Conservation (phyloP, 257 asterid genomes). For the Nicotiana knightiana region DNA sequence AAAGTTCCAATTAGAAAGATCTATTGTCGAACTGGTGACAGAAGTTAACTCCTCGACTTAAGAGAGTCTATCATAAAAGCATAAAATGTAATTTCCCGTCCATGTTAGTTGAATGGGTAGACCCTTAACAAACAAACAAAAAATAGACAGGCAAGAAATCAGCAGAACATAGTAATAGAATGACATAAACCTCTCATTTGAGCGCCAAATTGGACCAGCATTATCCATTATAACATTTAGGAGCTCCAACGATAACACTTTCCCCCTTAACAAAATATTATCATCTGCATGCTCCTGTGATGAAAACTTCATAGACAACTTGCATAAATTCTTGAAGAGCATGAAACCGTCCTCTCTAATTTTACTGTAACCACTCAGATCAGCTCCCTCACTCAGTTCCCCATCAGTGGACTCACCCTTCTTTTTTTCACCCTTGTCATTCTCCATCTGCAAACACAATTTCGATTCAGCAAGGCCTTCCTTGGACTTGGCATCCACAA, state of each 20-base stretch:
- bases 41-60: not conserved
- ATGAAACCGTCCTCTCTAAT: conserved; percentile 87
- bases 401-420: conserved; percentile 26
- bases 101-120: not conserved
- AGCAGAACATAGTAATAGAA: not conserved
- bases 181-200: conserved; percentile 75
- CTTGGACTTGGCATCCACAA: conserved; percentile 69
- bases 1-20: not conserved
- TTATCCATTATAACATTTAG: conserved; percentile 80
- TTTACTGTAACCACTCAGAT: conserved; percentile 51
- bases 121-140: not conserved
- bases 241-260: conserved; percentile 88
- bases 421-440: conserved; percentile 30
- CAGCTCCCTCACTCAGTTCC: conserved; percentile 27
- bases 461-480: conserved; percentile 44
- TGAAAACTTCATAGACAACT: conserved; percentile 91
- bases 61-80: not conserved
- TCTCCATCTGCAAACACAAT: conserved; percentile 32
- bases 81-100: not conserved
- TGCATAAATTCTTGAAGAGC: conserved; percentile 91
- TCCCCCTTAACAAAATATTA: conserved; percentile 92
- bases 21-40: not conserved
- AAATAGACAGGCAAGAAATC: not conserved
- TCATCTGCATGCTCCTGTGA: conserved; percentile 84
- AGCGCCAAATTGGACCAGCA: conserved; percentile 88